A percentile compares a stretch with the other conserved stretches of the same genome.
Evolutionary conservation across 1,284 basidiomycete species (phyloP).

Genomic region (Austroboletus novae-zelandiae): DNA sequence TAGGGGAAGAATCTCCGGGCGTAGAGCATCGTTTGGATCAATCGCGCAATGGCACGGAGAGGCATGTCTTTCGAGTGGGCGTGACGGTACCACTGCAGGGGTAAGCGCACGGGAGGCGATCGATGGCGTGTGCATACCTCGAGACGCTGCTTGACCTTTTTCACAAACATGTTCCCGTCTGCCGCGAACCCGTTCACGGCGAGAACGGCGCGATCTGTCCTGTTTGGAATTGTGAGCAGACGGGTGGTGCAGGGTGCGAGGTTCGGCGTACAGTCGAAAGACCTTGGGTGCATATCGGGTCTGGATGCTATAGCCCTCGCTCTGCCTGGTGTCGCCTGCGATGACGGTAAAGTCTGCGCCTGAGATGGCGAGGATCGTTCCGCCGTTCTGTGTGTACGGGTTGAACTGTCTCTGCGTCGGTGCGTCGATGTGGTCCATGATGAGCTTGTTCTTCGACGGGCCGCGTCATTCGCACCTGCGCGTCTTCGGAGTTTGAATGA

Average conservation of each 20-base stretch:
- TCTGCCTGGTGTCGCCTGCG: conserved; percentile 93
- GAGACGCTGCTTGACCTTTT: conserved; percentile 88
- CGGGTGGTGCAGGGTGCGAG: conserved; percentile 2
- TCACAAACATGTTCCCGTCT: conserved; percentile 94
- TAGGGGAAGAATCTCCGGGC: conserved; percentile 93
- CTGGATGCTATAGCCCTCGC: conserved; percentile 92
- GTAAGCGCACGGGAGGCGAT: conserved; percentile 5
- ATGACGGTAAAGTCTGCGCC: conserved; percentile 90
- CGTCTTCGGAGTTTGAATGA: conserved; percentile 6
- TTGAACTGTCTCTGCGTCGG: conserved; percentile 73
- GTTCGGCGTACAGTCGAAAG: conserved; percentile 62
- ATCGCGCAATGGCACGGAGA: conserved; percentile 84
- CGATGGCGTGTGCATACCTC: conserved; percentile 56
- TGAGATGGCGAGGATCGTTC: conserved; percentile 92
- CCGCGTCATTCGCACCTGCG: conserved; percentile 24
- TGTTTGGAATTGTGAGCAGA: conserved; percentile 31
- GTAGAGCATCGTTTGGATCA: conserved; percentile 97
- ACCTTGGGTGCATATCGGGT: conserved; percentile 94
- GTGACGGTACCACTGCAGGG: conserved; percentile 85
- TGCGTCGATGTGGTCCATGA: conserved; percentile 38
- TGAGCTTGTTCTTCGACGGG: conserved; percentile 20
- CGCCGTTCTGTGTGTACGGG: conserved; percentile 89
- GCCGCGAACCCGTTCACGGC: conserved; percentile 95
- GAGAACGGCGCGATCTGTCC: conserved; percentile 90
- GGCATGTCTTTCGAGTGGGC: conserved; percentile 94